Evolutionary conservation across 805 yeast genomes (phyloP).

Genomic region (Citeromyces matritensis): DNA sequence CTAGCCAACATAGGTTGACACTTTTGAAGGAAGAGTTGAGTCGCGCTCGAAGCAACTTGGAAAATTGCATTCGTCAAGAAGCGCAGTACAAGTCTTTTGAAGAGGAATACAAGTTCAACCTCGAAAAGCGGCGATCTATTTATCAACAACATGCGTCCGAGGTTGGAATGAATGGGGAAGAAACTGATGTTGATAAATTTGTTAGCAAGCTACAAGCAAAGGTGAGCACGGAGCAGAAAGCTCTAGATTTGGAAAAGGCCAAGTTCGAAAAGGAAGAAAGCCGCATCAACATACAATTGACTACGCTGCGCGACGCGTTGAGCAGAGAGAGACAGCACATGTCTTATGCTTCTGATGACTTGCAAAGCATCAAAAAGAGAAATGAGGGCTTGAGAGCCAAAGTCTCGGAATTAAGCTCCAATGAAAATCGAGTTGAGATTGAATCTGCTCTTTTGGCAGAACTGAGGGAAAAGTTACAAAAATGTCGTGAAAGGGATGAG

Average conservation of each 20-base stretch:
- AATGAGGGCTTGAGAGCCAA: constrained; percentile 20
- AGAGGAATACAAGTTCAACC: no score
- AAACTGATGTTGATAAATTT: no score
- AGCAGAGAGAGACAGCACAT: constrained; percentile 26
- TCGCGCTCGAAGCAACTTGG: no score
- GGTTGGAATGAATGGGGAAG: no score
- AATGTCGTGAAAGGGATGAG: constrained; percentile 12
- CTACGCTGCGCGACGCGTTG: constrained; percentile 14
- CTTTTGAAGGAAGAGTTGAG: constrained; percentile 6
- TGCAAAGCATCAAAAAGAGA: constrained; percentile 17
- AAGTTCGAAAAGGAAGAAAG: constrained; percentile 4
- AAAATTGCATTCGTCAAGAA: no score
- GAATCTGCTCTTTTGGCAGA: constrained; percentile 25
- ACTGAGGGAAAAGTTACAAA: constrained; percentile 18
- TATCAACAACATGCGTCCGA: no score
- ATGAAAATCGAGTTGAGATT: constrained; percentile 29
- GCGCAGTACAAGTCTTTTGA: no score
- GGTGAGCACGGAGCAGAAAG: no score
- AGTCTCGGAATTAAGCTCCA: constrained; percentile 19
- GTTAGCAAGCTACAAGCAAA: no score
- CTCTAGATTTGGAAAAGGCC: no score
- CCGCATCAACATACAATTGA: constrained; percentile 6
- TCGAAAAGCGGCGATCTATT: no score
- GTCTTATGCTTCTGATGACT: constrained; percentile 25
- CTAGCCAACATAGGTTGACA: not conserved